These are phyloP conservation scores for Turnera subulata DNA, from an alignment of 345 rosid genomes.

Conservation along the genomic window DNA sequence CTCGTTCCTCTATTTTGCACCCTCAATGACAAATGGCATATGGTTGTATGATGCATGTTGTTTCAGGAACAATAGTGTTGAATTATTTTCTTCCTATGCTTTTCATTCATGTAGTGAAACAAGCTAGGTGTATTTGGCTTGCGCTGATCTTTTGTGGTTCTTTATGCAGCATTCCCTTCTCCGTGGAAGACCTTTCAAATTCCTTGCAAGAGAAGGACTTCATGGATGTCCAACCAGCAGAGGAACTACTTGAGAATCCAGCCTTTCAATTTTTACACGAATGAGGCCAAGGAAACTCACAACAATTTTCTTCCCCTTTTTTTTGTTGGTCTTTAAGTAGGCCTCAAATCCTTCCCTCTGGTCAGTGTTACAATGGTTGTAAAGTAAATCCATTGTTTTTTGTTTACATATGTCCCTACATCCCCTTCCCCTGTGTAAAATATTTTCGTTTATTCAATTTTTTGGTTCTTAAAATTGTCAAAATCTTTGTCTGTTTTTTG, in stretches of 20 bases:
- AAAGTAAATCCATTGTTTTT: conserved; percentile 8
- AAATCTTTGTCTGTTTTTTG: conserved; percentile 20
- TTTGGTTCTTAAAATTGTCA: conserved; percentile 32
- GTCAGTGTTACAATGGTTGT: conserved; percentile 14
- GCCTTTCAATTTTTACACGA: conserved; percentile 83
- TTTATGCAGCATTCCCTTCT: conserved; percentile 82
- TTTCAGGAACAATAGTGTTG: too few species aligned
- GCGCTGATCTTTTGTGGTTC: too few species aligned
- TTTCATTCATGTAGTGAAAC: too few species aligned
- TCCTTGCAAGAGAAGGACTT: conserved; percentile 87
- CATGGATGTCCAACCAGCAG: conserved; percentile 65
- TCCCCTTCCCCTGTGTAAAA: conserved; percentile 27
- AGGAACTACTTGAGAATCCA: conserved; percentile 69
- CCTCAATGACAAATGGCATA: too few species aligned
- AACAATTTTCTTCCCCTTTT: neutral
- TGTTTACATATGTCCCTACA: neutral
- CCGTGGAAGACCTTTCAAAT: conserved; percentile 79
- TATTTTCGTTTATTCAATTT: conserved; percentile 34
- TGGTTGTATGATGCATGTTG: too few species aligned
- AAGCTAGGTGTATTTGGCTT: too few species aligned
- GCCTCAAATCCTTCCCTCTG: conserved; percentile 4
- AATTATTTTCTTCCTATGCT: too few species aligned
- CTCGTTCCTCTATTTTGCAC: too few species aligned
- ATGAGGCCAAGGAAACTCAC: conserved; percentile 36
- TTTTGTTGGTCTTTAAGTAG: conserved; percentile 4